phyloP scores from a whole-genome alignment of 768 basidiomycete genomes.

The Trametopsis cervina region DNA sequence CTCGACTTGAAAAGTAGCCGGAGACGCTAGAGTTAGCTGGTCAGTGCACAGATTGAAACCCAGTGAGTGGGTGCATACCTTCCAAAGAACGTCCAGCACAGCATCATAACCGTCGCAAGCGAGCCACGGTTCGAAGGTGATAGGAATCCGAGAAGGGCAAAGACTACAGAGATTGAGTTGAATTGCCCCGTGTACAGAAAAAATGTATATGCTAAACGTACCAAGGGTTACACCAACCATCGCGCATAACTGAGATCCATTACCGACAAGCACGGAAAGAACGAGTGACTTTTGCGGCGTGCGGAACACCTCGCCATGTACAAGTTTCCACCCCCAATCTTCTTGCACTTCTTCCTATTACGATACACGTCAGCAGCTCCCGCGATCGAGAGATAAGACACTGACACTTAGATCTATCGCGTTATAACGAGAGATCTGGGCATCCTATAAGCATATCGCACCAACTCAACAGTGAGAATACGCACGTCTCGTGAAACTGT shows the following conservation, averaged over 20 bases:
- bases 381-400: constrained; percentile 4
- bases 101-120: constrained; percentile 88
- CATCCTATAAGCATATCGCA: not conserved
- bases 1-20: constrained; percentile 81
- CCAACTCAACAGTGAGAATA: constrained; percentile 5
- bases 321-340: constrained; percentile 97
- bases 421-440: constrained; percentile 89
- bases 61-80: constrained; percentile 37
- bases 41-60: constrained; percentile 2
- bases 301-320: constrained; percentile 95
- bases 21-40: constrained; percentile 51
- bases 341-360: constrained; percentile 91
- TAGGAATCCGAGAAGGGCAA: constrained; percentile 87
- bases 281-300: constrained; percentile 70
- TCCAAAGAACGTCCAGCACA: constrained; percentile 93
- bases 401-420: constrained; percentile 83
- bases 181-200: not conserved
- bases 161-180: constrained; percentile 42
- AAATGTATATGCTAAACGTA: constrained; percentile 22
- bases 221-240: constrained; percentile 89
- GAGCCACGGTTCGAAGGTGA: constrained; percentile 95
- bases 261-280: constrained; percentile 84
- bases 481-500: constrained; percentile 85
- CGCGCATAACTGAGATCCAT: constrained; percentile 76
- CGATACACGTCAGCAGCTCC: constrained; percentile 1